phyloP scores from a whole-genome alignment of 208 protist species.

The Leptomonas seymouri region DNA sequence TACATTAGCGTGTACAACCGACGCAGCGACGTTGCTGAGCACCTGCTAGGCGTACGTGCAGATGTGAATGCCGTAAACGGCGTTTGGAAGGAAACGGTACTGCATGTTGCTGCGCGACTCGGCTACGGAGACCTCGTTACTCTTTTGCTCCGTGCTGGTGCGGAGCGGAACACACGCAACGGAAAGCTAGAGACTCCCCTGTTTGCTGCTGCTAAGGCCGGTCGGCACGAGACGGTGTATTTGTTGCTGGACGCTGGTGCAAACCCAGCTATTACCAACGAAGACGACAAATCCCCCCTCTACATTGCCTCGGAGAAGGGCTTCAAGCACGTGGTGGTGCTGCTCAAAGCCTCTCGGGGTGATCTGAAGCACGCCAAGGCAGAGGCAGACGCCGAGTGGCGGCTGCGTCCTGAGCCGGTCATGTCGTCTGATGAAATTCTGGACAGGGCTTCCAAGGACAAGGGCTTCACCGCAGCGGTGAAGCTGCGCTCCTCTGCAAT shows the following conservation, averaged over 20 bases:
- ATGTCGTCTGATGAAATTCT: conserved; percentile 72
- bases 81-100: conserved; percentile 56
- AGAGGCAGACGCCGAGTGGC: conserved; percentile 64
- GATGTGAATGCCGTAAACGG: conserved; percentile 68
- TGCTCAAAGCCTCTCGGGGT: conserved; percentile 65
- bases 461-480: conserved; percentile 40
- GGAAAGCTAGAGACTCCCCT: conserved; percentile 75
- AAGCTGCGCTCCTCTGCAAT: conserved; percentile 34
- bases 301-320: conserved; percentile 88
- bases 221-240: conserved; percentile 72
- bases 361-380: conserved; percentile 72
- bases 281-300: conserved; percentile 83
- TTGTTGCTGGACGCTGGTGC: conserved; percentile 58
- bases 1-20: conserved; percentile 87
- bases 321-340: conserved; percentile 79
- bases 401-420: conserved; percentile 49
- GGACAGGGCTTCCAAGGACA: conserved; percentile 52
- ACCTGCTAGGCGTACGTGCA: conserved; percentile 66
- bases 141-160: conserved; percentile 46
- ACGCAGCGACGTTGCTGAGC: conserved; percentile 56
- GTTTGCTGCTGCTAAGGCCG: conserved; percentile 67
- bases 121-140: conserved; percentile 52
- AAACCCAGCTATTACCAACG: conserved; percentile 60
- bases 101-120: conserved; percentile 72
- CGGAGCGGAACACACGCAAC: conserved; percentile 77